Conservation (phyloP, 2,329 filamentous ascomycete genomes). For the Alternaria sp. region DNA sequence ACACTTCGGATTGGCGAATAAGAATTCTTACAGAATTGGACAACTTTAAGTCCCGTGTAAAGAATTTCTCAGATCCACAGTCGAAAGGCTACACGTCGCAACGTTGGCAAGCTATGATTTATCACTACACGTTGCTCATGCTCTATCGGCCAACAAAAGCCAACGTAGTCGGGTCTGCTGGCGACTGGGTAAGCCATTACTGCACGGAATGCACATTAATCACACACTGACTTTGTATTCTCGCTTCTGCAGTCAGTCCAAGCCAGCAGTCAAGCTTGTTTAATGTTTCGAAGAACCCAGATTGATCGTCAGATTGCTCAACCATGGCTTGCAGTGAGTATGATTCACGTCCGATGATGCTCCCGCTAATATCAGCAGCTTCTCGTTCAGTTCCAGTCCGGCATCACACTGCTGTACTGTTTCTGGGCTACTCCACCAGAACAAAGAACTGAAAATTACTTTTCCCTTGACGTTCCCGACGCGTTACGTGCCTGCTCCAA, state of each 20-base stretch:
- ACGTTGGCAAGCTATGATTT: slow-evolving; percentile 33
- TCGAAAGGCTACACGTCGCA: slow-evolving; percentile 33
- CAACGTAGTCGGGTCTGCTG: slow-evolving; percentile 25
- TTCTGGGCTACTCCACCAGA: slow-evolving; percentile 49
- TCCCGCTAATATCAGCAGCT: slow-evolving; percentile 18
- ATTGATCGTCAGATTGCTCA: slow-evolving; percentile 32
- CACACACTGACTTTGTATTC: background rate
- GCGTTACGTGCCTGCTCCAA: slow-evolving; percentile 50
- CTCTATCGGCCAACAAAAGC: slow-evolving; percentile 28
- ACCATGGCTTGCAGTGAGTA: slow-evolving; percentile 31
- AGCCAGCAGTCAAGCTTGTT: slow-evolving; percentile 29
- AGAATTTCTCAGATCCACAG: slow-evolving; percentile 27
- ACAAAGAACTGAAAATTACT: slow-evolving; percentile 38
- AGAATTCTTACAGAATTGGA: slow-evolving; percentile 27
- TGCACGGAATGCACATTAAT: background rate
- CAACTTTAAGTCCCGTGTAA: slow-evolving; percentile 25
- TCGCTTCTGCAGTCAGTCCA: slow-evolving; percentile 18
- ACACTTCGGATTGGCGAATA: slow-evolving; percentile 25
- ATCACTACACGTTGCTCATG: slow-evolving; percentile 29
- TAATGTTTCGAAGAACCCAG: slow-evolving; percentile 31
- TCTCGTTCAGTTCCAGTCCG: slow-evolving; percentile 45
- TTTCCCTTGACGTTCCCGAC: slow-evolving; percentile 40
- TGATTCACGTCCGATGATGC: background rate
- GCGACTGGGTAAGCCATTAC: slow-evolving; percentile 20
- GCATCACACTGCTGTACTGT: slow-evolving; percentile 50